These are phyloP conservation scores for Globisporangium rhizosaccharum DNA, from an alignment of 352 stramenopile genomes.

Conservation along the genomic window DNA sequence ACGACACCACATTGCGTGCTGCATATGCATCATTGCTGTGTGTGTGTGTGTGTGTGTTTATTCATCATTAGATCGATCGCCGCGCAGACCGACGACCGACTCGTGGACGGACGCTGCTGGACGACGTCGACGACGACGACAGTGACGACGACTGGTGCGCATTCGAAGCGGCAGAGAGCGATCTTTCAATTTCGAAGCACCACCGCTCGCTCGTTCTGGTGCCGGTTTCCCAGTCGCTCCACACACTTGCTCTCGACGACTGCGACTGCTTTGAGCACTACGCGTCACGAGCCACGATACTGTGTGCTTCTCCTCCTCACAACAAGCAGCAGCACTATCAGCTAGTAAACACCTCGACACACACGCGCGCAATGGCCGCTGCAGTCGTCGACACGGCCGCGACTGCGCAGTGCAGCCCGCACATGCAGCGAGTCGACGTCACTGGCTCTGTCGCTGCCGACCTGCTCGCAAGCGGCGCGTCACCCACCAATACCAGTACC, in stretches of 20 bases:
- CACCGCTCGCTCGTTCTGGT: neutral
- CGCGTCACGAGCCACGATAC: too few species aligned
- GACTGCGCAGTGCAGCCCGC: too few species aligned
- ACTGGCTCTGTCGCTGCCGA: neutral
- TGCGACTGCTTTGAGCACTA: neutral
- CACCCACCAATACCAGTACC: neutral
- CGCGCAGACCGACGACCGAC: too few species aligned
- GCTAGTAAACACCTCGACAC: neutral
- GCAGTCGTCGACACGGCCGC: neutral
- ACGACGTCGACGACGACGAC: too few species aligned
- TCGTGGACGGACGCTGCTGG: too few species aligned
- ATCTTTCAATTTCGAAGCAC: slow-evolving; percentile 1
- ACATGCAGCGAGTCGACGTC: neutral
- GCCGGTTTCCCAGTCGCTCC: neutral
- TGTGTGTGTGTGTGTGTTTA: too few species aligned
- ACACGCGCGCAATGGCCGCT: neutral
- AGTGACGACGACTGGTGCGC: too few species aligned
- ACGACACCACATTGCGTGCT: too few species aligned
- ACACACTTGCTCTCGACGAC: neutral
- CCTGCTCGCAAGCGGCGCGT: neutral
- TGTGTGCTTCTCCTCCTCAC: too few species aligned
- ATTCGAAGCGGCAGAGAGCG: neutral
- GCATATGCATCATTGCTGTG: too few species aligned
- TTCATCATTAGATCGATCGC: too few species aligned
- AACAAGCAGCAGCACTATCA: too few species aligned